Conservation (phyloP, 108 stramenopile species). For the Cyclostephanos tholiformis region DNA sequence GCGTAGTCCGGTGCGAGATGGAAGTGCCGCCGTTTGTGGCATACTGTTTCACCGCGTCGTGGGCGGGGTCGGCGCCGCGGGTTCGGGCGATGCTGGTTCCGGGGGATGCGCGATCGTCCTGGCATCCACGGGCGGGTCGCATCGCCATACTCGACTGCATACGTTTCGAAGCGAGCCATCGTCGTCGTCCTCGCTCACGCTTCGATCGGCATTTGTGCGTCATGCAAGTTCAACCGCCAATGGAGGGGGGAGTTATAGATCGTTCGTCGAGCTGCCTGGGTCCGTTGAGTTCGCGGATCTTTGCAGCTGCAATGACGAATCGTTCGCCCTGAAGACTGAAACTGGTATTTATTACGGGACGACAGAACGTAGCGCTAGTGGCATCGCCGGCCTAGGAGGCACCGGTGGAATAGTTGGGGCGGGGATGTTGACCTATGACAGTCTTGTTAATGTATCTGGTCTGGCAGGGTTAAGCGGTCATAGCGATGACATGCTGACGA, state of each 20-base stretch:
- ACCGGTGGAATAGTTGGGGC: slow-evolving; percentile 43
- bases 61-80: slow-evolving; percentile 25
- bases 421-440: slow-evolving; percentile 73
- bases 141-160: slow-evolving; percentile 76
- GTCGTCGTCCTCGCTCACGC: slow-evolving; percentile 18
- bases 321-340: slow-evolving; percentile 73
- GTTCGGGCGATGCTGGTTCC: slow-evolving; percentile 22
- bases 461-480: slow-evolving; percentile 12
- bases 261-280: slow-evolving; percentile 80
- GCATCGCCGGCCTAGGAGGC: slow-evolving; percentile 14
- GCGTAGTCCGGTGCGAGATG: slow-evolving; percentile 5
- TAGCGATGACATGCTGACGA: not conserved
- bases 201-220: slow-evolving; percentile 40
- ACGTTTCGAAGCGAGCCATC: slow-evolving; percentile 61
- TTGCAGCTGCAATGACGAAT: slow-evolving; percentile 59
- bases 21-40: slow-evolving; percentile 44
- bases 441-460: not conserved
- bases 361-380: slow-evolving; percentile 57
- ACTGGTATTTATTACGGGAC: slow-evolving; percentile 86
- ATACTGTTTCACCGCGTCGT: slow-evolving; percentile 41
- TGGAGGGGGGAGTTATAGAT: slow-evolving; percentile 16
- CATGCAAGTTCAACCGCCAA: slow-evolving; percentile 13
- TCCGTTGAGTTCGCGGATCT: slow-evolving; percentile 74
- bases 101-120: slow-evolving; percentile 62
- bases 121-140: slow-evolving; percentile 67